Evolutionary conservation across 2,329 filamentous ascomycete genomes (phyloP).

Genomic region (Uncinocarpus reesii): DNA sequence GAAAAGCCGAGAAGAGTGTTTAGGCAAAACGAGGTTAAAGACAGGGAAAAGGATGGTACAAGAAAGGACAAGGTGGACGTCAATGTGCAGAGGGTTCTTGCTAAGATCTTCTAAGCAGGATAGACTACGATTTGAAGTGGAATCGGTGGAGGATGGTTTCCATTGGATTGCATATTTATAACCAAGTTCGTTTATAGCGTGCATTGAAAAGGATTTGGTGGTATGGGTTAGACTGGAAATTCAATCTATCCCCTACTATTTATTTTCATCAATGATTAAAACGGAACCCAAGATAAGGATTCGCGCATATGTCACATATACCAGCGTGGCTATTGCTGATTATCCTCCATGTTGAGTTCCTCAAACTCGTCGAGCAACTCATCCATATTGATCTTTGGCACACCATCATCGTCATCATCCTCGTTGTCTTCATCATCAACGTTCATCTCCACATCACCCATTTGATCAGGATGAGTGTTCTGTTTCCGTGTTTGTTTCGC

Average conservation of each 20-base stretch:
- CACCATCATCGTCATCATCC: constrained; percentile 54
- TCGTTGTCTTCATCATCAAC: constrained; percentile 52
- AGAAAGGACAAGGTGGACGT: constrained; percentile 23
- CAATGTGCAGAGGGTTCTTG: constrained; percentile 36
- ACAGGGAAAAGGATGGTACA: constrained; percentile 13
- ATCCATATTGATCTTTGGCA: constrained; percentile 63
- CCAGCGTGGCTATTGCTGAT: background rate
- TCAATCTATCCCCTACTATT: too few relatives aligned
- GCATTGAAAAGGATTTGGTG: too few relatives aligned
- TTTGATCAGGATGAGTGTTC: constrained; percentile 36
- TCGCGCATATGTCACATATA: too few relatives aligned
- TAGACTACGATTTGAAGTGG: background rate
- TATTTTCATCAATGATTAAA: too few relatives aligned
- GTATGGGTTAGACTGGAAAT: too few relatives aligned
- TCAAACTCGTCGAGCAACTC: constrained; percentile 88
- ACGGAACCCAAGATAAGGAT: too few relatives aligned
- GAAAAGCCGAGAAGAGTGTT: constrained; percentile 28
- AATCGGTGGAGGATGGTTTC: background rate
- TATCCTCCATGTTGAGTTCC: constrained; percentile 58
- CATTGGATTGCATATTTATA: too few relatives aligned
- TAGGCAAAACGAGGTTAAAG: constrained; percentile 35
- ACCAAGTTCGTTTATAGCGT: too few relatives aligned
- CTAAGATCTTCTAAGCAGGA: constrained; percentile 35
- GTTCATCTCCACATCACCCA: constrained; percentile 37
- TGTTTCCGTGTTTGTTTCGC: constrained; percentile 44